Evolutionary conservation across 225 moss, liverwort and hornwort genomes (phyloP).

Genomic region (Antitrichia curtipendula): DNA sequence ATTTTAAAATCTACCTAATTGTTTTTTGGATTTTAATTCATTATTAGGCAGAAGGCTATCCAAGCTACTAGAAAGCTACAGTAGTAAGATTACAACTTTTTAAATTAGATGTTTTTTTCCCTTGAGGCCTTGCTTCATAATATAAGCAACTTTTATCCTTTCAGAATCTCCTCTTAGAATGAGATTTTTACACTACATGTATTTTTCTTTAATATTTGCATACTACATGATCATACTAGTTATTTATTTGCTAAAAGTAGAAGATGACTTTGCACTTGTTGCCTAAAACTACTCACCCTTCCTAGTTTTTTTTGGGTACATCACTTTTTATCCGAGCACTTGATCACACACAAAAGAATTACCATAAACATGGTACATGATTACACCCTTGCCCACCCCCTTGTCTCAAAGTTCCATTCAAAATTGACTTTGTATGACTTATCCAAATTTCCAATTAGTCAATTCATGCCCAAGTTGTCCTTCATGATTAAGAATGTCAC

Average conservation of each 20-base stretch:
- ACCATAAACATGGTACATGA: fast-evolving
- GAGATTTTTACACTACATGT: too few species aligned
- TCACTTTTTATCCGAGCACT: fast-evolving
- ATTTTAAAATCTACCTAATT: too few species aligned
- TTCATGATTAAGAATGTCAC: neutral
- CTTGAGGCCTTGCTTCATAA: fast-evolving
- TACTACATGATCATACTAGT: neutral
- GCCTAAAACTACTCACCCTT: neutral
- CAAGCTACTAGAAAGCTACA: too few species aligned
- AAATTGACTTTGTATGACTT: neutral
- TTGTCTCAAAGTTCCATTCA: neutral
- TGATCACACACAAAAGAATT: neutral
- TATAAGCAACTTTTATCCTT: neutral
- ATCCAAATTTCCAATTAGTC: neutral
- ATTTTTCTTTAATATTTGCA: neutral
- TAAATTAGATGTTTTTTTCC: neutral
- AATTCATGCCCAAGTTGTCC: neutral
- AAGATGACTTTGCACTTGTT: neutral
- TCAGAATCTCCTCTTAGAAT: too few species aligned
- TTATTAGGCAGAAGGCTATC: too few species aligned
- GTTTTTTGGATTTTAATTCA: too few species aligned
- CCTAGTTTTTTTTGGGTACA: neutral
- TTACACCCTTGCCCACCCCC: fast-evolving
- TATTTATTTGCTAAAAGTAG: neutral
- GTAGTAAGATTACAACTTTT: too few species aligned